Conservation (phyloP, 176 grass and related monocot genomes). For the Neostapfia colusana region DNA sequence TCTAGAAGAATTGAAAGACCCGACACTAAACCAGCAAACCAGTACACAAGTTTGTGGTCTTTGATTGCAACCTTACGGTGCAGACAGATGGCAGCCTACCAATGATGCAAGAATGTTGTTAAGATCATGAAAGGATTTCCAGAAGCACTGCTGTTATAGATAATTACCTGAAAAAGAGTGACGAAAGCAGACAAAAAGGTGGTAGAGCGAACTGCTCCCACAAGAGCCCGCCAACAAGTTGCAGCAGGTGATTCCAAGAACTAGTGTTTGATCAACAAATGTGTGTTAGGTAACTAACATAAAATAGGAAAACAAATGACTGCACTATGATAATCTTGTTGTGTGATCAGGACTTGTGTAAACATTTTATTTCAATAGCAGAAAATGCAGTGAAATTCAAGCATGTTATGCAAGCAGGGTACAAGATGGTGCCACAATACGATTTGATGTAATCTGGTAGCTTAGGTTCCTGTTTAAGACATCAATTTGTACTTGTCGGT, state of each 20-base stretch:
- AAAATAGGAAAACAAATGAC: not conserved
- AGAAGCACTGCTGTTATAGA: conserved; percentile 4
- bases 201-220: conserved; percentile 89
- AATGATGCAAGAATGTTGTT: conserved; percentile 36
- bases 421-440: conserved; percentile 13
- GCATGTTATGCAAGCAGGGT: conserved; percentile 20
- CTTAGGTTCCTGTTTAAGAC: conserved; percentile 2
- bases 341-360: not conserved
- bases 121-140: conserved; percentile 13
- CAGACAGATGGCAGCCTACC: conserved; percentile 82
- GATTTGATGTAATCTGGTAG: conserved; percentile 10
- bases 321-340: not conserved
- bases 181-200: conserved; percentile 96
- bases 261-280: conserved; percentile 48
- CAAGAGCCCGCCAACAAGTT: conserved; percentile 87
- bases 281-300: conserved; percentile 34
- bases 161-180: conserved; percentile 83
- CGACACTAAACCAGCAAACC: conserved; percentile 83
- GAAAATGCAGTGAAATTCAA: conserved; percentile 14
- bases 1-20: conserved; percentile 92
- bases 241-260: conserved; percentile 85
- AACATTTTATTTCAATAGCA: conserved; percentile 28
- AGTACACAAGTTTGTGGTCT: conserved; percentile 93
- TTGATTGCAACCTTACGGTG: conserved; percentile 86
- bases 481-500: conserved; percentile 19